These are phyloP conservation scores for Penstemon eatonii DNA, from an alignment of 257 asterid species.

Conservation along the genomic window DNA sequence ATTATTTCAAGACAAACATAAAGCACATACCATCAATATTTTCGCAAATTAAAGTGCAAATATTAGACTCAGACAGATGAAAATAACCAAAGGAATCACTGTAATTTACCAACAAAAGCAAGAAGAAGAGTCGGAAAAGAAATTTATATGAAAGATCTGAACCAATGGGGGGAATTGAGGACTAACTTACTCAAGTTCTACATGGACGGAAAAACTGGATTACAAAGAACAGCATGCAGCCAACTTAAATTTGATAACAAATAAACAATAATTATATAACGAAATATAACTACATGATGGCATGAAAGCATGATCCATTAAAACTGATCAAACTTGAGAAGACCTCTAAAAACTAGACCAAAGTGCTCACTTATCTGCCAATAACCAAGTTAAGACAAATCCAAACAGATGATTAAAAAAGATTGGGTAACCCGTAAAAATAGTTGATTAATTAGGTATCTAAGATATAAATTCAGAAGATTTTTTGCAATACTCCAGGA, in stretches of 20 bases:
- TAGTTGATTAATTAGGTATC: too few relatives aligned
- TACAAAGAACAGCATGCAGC: background rate
- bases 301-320: too few relatives aligned
- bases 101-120: background rate
- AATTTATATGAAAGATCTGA: background rate
- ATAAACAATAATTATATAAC: too few relatives aligned
- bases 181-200: background rate
- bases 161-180: background rate
- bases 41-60: constrained; percentile 27
- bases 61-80: constrained; percentile 12
- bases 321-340: too few relatives aligned
- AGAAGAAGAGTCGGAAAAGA: constrained; percentile 11
- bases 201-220: background rate
- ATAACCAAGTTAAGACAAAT: too few relatives aligned
- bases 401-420: too few relatives aligned
- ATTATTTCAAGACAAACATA: constrained; percentile 32
- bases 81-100: background rate
- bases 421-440: too few relatives aligned
- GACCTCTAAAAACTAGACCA: too few relatives aligned
- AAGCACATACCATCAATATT: constrained; percentile 19
- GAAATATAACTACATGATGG: too few relatives aligned
- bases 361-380: too few relatives aligned
- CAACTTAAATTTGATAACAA: background rate
- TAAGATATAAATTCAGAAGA: too few relatives aligned
- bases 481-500: background rate